Base-by-base conservation (phyloP, 169 alveolate species). In the Plasmodium billcollinsi region DNA sequence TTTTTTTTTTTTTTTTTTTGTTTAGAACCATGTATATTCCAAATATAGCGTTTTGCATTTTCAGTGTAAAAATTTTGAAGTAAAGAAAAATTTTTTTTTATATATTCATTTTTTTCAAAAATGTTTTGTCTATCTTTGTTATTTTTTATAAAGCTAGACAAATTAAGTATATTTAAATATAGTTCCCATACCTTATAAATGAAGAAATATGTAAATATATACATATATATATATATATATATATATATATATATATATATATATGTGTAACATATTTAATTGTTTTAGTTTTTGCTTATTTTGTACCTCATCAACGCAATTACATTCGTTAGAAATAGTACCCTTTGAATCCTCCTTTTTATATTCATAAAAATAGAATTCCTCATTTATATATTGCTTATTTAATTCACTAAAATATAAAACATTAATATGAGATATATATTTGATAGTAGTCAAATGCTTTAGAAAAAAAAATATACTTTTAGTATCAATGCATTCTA, bases 141-240 rank as follows among this genome's bases (percentile, higher is more conserved):
- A 43, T 76, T 66, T 18, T 76, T 76, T 56, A 65, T 21, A 39
- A 49, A 45, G 49, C 76, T 65, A 43, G 78, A 76, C 39, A 76
- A 26, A 26, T 65, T 67, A 18, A 76, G 39, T 4, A 69, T 50
- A 24, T 43, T 76, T 65, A 76, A 50, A 29, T 76, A 76, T 9
- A 76, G 54, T 18, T 76, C 89, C 89, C 89, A 76, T n/a, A 76
- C 76, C 89, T 76, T 20, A 12, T 11, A 29, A n/a, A 21, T 12
- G 39, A 11, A 33, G 33, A 66, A 66, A 66, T 26, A 26, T 29
- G 18, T 29, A 66, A 54, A 66, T 3, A n/a, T 20, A 24, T 62
- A 1, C 24, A 26, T 20, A 24, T 26, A 20, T 3, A 52, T 29
- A 33, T 14, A 65, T 29, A 65, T 65, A 20, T 14, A 12, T 7